Percentiles rank a stretch among this genome's conserved stretches.
Conservation (phyloP, 192 early-diverging fungal species). For the Entrophospora sp. region DNA sequence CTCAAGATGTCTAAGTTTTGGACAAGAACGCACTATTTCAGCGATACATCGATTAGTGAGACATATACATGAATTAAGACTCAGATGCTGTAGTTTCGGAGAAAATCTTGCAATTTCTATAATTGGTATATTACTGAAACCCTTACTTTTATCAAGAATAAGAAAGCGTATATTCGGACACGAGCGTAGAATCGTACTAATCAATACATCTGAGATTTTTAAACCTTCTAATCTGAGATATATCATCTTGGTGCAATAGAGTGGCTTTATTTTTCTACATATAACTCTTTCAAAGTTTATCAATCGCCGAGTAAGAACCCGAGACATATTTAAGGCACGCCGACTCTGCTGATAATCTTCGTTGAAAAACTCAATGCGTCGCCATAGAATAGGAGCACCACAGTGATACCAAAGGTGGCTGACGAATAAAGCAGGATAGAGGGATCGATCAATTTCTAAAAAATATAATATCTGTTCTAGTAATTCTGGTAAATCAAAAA, state of each 20-base stretch:
- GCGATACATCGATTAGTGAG: background rate
- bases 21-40: background rate
- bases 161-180: constrained; percentile 11
- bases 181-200: background rate
- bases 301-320: no score
- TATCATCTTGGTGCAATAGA: constrained; percentile 11
- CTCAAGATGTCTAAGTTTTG: background rate
- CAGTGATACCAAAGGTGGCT: constrained; percentile 9
- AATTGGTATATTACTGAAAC: constrained; percentile 5
- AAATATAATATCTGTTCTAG: background rate
- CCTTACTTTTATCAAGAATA: background rate
- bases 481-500: constrained; percentile 4
- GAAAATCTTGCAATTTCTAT: background rate
- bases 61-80: background rate
- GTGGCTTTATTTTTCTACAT: constrained; percentile 5
- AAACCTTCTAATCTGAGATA: background rate
- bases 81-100: constrained; percentile 10
- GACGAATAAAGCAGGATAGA: background rate
- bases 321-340: no score
- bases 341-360: background rate
- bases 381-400: background rate
- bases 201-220: constrained; percentile 9
- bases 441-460: background rate
- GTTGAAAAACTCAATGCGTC: constrained; percentile 1
- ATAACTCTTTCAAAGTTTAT: constrained; percentile 8